phyloP scores from a whole-genome alignment of 495 filamentous ascomycete species.

The Podospora pseudocomata region DNA sequence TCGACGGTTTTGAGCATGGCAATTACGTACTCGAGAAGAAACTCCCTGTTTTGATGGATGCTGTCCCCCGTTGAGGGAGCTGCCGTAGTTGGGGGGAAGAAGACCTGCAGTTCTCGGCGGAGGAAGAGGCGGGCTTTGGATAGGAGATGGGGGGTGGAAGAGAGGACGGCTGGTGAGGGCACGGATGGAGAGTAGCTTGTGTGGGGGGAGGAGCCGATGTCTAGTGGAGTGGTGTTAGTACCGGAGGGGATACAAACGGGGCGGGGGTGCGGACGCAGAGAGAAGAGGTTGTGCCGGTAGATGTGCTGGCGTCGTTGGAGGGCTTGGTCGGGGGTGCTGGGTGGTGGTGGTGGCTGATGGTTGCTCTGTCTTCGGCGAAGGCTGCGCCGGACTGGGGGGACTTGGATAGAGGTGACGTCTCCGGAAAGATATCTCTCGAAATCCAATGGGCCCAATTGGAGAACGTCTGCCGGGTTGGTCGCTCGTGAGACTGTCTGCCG shows the following conservation, averaged over 20 bases:
- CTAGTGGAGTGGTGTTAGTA: slow-evolving; percentile 6
- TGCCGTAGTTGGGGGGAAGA: slow-evolving; percentile 55
- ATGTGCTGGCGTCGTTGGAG: slow-evolving; percentile 67
- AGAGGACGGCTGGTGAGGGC: slow-evolving; percentile 65
- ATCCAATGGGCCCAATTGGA: too few species aligned
- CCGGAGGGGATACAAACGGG: background rate
- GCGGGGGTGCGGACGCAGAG: slow-evolving; percentile 53
- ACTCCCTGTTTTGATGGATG: slow-evolving; percentile 74
- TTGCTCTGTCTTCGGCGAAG: slow-evolving; percentile 22
- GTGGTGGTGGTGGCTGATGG: background rate
- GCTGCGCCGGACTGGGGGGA: background rate
- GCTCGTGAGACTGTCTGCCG: too few species aligned
- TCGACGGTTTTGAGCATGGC: slow-evolving; percentile 88
- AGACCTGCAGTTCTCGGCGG: slow-evolving; percentile 83
- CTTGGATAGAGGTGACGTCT: too few species aligned
- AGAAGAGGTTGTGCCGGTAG: slow-evolving; percentile 74
- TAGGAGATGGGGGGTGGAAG: slow-evolving; percentile 59
- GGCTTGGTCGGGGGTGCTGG: slow-evolving; percentile 46
- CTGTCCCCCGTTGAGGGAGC: slow-evolving; percentile 8
- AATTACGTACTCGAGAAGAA: slow-evolving; percentile 82
- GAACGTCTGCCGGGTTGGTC: too few species aligned
- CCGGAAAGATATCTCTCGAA: too few species aligned
- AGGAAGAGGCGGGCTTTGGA: slow-evolving; percentile 85
- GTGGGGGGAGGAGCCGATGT: slow-evolving; percentile 69
- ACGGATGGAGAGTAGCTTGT: slow-evolving; percentile 70